Conservation (phyloP, 1,284 basidiomycete genomes). For the Acaromyces ingoldii region DNA sequence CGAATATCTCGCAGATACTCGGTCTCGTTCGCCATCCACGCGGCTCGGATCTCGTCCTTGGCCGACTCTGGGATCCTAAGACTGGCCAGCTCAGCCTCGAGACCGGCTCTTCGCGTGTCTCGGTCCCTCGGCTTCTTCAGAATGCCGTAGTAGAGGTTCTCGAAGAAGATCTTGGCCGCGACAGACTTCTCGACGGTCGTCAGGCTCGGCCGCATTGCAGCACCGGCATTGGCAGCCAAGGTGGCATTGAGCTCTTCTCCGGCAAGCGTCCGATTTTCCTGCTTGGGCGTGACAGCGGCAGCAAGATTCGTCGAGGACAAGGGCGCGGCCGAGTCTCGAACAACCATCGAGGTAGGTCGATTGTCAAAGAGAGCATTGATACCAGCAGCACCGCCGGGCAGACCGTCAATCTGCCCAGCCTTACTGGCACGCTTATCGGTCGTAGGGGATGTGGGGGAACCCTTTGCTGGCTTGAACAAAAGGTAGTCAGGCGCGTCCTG, state of each 20-base stretch:
- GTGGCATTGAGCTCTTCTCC: conserved; percentile 8
- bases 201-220: conserved; percentile 58
- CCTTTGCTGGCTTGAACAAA: conserved; percentile 16
- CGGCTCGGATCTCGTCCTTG: conserved; percentile 67
- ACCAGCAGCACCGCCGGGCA: conserved; percentile 20
- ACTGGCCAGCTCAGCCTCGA: conserved; percentile 78
- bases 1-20: conserved; percentile 79
- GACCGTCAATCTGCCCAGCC: conserved; percentile 39
- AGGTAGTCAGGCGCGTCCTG: conserved; percentile 27
- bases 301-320: neutral
- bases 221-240: conserved; percentile 8
- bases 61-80: conserved; percentile 67
- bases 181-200: conserved; percentile 88
- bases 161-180: conserved; percentile 87
- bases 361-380: conserved; percentile 35
- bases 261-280: neutral
- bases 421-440: conserved; percentile 16
- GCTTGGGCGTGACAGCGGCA: too few species aligned
- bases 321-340: conserved; percentile 16
- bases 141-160: conserved; percentile 73
- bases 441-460: neutral
- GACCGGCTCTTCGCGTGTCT: conserved; percentile 73
- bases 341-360: conserved; percentile 36
- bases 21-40: conserved; percentile 81
- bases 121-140: conserved; percentile 71